phyloP scores from a whole-genome alignment of 306 rosid species.

The Quillaja saponaria region DNA sequence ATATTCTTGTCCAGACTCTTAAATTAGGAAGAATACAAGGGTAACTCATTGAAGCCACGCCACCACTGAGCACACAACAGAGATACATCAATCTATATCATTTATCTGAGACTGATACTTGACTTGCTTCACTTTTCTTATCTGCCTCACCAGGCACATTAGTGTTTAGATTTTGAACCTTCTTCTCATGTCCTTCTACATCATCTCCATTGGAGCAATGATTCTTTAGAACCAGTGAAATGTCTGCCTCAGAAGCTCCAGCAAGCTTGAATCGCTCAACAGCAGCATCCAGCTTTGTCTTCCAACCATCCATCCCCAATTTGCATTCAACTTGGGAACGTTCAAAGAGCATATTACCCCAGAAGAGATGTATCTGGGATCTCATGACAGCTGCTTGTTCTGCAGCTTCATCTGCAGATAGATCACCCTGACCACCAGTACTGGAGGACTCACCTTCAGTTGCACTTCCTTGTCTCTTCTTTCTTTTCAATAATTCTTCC shows the following conservation, averaged over 20 bases:
- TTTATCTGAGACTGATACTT: conserved; percentile 35
- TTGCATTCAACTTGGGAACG: conserved; percentile 95
- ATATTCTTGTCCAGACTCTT: conserved; percentile 31
- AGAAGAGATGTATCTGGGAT: conserved; percentile 94
- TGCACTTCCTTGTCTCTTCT: conserved; percentile 63
- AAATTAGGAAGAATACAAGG: no score
- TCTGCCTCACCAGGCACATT: conserved; percentile 35
- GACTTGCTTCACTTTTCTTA: conserved; percentile 31
- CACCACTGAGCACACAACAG: conserved; percentile 20
- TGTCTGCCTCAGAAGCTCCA: conserved; percentile 89
- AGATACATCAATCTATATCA: conserved; percentile 26
- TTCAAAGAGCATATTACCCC: conserved; percentile 98
- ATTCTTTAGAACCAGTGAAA: conserved; percentile 78
- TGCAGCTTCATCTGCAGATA: conserved; percentile 80
- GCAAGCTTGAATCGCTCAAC: conserved; percentile 88
- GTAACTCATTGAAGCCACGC: conserved; percentile 24
- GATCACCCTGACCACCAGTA: conserved; percentile 53
- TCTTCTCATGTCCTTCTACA: conserved; percentile 55
- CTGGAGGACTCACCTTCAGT: conserved; percentile 61
- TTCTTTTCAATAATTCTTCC: conserved; percentile 74
- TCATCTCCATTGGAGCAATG: conserved; percentile 78
- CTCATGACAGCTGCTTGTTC: conserved; percentile 95
- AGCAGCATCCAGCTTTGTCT: conserved; percentile 76
- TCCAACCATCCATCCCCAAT: conserved; percentile 73
- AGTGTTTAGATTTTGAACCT: conserved; percentile 32